These are phyloP conservation scores for Malbranchea zuffiana DNA, from an alignment of 2,329 filamentous ascomycete genomes.

Conservation along the genomic window DNA sequence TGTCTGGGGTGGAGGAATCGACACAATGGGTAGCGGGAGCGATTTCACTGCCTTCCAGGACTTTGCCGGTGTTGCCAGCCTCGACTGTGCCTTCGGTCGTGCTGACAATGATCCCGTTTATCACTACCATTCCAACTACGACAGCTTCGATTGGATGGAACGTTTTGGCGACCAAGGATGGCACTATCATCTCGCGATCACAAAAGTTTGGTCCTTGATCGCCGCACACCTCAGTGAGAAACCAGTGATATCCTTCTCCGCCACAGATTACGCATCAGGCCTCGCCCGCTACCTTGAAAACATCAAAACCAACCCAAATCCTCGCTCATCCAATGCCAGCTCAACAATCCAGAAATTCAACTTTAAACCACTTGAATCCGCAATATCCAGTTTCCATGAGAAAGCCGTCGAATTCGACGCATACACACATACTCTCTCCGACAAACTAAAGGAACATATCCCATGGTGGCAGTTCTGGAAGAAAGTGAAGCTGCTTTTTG, in stretches of 20 bases:
- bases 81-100: slow-evolving; percentile 51
- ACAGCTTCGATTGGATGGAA: slow-evolving; percentile 75
- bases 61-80: slow-evolving; percentile 54
- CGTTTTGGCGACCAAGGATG: slow-evolving; percentile 58
- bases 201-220: slow-evolving; percentile 54
- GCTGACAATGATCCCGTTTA: slow-evolving; percentile 43
- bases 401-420: slow-evolving; percentile 43
- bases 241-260: slow-evolving; percentile 53
- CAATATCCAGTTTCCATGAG: slow-evolving; percentile 40
- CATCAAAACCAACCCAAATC: too few species aligned
- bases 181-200: slow-evolving; percentile 51
- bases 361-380: slow-evolving; percentile 39
- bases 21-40: slow-evolving; percentile 59
- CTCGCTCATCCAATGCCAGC: too few species aligned
- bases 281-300: slow-evolving; percentile 40
- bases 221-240: slow-evolving; percentile 51
- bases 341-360: slow-evolving; percentile 20
- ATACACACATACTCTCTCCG: slow-evolving; percentile 36
- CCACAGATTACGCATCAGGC: slow-evolving; percentile 52
- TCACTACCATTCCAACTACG: slow-evolving; percentile 77
- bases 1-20: slow-evolving; percentile 51
- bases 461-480: slow-evolving; percentile 72
- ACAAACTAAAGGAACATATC: slow-evolving; percentile 44
- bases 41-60: slow-evolving; percentile 69
- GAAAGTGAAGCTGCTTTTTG: slow-evolving; percentile 52